phyloP scores from a whole-genome alignment of 306 rosid species.

The Comarum palustre region DNA sequence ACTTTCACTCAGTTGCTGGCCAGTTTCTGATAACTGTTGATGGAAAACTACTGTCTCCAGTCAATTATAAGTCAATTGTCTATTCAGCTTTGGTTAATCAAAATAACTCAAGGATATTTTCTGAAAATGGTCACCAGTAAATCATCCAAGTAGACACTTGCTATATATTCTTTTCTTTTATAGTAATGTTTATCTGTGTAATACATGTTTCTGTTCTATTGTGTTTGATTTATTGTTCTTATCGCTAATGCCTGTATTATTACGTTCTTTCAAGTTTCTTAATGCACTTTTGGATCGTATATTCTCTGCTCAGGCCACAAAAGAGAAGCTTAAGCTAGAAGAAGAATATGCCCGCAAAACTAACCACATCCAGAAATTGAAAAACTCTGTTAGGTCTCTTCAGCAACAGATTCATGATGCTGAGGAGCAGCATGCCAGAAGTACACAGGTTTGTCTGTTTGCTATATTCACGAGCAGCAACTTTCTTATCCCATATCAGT shows the following conservation, averaged over 20 bases:
- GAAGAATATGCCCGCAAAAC: conserved; percentile 47
- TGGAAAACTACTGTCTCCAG: neutral
- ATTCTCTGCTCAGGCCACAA: conserved; percentile 53
- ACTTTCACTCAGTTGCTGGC: neutral
- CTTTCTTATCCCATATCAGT: neutral
- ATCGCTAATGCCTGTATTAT: neutral
- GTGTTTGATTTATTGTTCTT: neutral
- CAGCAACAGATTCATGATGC: conserved; percentile 62
- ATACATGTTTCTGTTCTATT: neutral
- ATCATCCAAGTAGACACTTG: neutral
- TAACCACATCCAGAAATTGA: conserved; percentile 44
- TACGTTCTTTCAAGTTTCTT: conserved; percentile 18
- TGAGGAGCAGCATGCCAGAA: conserved; percentile 57
- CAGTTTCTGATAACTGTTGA: neutral
- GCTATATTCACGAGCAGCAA: neutral
- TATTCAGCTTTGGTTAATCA: neutral
- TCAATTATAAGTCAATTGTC: neutral
- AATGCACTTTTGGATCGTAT: conserved; percentile 21
- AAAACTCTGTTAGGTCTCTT: conserved; percentile 36
- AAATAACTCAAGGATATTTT: neutral
- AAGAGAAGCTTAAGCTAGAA: conserved; percentile 50
- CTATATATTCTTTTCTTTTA: neutral
- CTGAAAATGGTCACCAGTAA: neutral
- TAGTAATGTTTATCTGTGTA: neutral
- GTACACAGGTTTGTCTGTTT: conserved; percentile 61